Percentiles rank a stretch among this genome's conserved stretches.
Conservation (phyloP, 345 rosid species). For the Gossypium stocksii region DNA sequence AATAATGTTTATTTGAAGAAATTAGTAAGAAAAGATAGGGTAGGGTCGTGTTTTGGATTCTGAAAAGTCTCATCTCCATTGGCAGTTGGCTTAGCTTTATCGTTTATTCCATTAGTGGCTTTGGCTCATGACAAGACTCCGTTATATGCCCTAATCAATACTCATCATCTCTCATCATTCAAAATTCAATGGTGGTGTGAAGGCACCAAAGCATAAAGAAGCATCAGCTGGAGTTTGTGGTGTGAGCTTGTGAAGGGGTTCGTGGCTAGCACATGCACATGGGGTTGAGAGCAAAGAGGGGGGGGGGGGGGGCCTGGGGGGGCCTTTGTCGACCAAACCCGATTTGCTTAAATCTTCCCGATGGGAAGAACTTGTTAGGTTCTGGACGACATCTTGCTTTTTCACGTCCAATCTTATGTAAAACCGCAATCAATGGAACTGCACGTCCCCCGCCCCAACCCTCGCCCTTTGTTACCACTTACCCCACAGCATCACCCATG, state of each 20-base stretch:
- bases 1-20: too few relatives aligned
- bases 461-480: background rate
- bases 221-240: background rate
- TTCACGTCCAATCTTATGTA: conserved; percentile 17
- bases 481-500: background rate
- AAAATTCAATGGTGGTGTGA: background rate
- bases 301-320: background rate
- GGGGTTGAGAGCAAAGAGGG: background rate
- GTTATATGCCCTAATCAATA: background rate
- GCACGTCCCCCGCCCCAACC: background rate
- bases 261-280: conserved; percentile 1
- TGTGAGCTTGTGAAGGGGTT: background rate
- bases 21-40: background rate
- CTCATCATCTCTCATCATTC: background rate
- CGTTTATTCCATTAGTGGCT: background rate
- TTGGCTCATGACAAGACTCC: conserved; percentile 23
- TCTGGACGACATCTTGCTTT: conserved; percentile 24
- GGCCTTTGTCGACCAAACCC: background rate
- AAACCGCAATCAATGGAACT: conserved; percentile 18
- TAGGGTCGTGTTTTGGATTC: background rate
- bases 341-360: background rate
- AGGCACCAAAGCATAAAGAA: background rate
- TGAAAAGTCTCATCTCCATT: background rate
- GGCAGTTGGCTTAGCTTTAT: background rate
- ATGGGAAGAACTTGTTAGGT: background rate